These are phyloP conservation scores for Angomonas deanei DNA, from an alignment of 208 protist species.

Conservation along the genomic window DNA sequence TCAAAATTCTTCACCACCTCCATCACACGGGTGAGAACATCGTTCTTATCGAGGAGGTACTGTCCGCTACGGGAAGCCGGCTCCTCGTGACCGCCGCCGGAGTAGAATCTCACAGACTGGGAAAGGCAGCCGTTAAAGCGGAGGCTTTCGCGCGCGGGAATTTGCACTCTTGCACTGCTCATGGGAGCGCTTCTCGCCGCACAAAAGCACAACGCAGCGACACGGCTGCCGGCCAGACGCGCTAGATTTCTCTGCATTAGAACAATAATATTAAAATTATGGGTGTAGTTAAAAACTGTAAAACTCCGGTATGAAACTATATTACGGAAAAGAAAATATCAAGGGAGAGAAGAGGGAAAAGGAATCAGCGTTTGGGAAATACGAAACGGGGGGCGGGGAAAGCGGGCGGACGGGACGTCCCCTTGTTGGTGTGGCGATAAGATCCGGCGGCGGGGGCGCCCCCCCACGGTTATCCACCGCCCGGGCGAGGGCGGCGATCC, in stretches of 20 bases:
- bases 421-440: too few species aligned
- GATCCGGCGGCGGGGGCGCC: too few species aligned
- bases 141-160: not conserved
- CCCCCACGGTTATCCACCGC: too few species aligned
- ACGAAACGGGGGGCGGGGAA: too few species aligned
- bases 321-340: too few species aligned
- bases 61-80: slow-evolving; percentile 60
- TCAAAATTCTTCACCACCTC: slow-evolving; percentile 95
- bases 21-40: slow-evolving; percentile 93
- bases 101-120: slow-evolving; percentile 47
- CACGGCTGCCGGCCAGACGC: not conserved
- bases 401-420: too few species aligned
- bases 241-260: not conserved
- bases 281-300: not conserved
- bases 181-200: not conserved
- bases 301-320: too few species aligned
- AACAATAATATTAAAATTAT: not conserved
- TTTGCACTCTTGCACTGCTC: not conserved
- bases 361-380: too few species aligned
- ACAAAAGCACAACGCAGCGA: not conserved
- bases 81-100: slow-evolving; percentile 48
- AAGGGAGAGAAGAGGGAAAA: too few species aligned
- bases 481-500: too few species aligned
- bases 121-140: slow-evolving; percentile 13
- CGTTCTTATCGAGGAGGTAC: slow-evolving; percentile 91